These are phyloP conservation scores for Epicoccum nigrum DNA, from an alignment of 2,329 filamentous ascomycete genomes.

Conservation along the genomic window DNA sequence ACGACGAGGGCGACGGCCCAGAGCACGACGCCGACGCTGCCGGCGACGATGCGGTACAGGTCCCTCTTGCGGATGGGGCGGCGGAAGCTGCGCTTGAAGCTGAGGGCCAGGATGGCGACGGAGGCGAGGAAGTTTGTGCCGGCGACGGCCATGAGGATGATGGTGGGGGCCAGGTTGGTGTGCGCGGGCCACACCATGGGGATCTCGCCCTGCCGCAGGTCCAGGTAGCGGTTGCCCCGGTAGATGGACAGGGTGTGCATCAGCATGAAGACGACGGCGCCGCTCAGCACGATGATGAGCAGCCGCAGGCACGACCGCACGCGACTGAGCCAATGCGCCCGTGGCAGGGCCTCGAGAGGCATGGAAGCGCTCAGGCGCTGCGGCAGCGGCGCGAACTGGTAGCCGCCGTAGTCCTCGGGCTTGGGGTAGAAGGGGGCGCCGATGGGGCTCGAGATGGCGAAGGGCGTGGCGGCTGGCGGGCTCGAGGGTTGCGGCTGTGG, in stretches of 20 bases:
- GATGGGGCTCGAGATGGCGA: slow-evolving; percentile 24
- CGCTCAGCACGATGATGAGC: slow-evolving; percentile 46
- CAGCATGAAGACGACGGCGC: slow-evolving; percentile 43
- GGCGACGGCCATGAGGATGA: slow-evolving; percentile 43
- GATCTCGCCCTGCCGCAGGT: slow-evolving; percentile 45
- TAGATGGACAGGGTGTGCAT: slow-evolving; percentile 46
- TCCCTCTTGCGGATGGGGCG: slow-evolving; percentile 43
- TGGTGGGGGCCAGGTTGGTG: slow-evolving; percentile 46
- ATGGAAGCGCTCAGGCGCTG: slow-evolving; percentile 33
- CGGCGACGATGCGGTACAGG: slow-evolving; percentile 43
- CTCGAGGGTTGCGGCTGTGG: neutral
- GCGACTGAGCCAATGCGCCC: slow-evolving; percentile 45
- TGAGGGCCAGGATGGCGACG: slow-evolving; percentile 40
- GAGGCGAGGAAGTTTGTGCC: slow-evolving; percentile 44
- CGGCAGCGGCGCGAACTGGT: slow-evolving; percentile 21
- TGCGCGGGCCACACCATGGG: slow-evolving; percentile 48
- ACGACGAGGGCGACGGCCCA: slow-evolving; percentile 42
- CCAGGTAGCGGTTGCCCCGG: slow-evolving; percentile 43
- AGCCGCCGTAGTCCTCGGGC: slow-evolving; percentile 27
- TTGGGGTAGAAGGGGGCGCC: slow-evolving; percentile 26
- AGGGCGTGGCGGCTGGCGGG: slow-evolving; percentile 23
- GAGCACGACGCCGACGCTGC: slow-evolving; percentile 42
- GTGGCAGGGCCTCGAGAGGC: slow-evolving; percentile 37
- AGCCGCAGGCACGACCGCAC: slow-evolving; percentile 46
- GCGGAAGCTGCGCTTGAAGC: slow-evolving; percentile 43